phyloP scores from a whole-genome alignment of 225 moss, liverwort and hornwort species.

The Takakia lepidozioides region DNA sequence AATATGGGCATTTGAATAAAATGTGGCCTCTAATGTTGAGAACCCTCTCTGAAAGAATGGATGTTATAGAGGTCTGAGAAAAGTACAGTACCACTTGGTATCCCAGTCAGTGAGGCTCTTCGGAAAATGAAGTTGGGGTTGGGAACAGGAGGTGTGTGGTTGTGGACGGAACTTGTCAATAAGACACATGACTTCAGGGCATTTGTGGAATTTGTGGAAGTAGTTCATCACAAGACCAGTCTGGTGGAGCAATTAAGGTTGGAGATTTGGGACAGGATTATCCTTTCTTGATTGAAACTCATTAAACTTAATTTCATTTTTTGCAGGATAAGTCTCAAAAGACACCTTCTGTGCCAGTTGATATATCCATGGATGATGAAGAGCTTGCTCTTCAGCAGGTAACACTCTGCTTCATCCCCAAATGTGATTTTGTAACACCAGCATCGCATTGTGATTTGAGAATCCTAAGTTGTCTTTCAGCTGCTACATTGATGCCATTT shows the following conservation, averaged over 20 bases:
- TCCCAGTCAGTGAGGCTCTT: no score
- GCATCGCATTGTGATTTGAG: neutral
- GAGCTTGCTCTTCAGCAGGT: slow-evolving; percentile 52
- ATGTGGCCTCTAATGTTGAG: neutral
- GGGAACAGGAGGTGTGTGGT: neutral
- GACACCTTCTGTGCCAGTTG: slow-evolving; percentile 4
- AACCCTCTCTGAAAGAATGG: no score
- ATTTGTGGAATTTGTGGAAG: no score
- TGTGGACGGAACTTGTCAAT: neutral
- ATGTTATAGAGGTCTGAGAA: no score
- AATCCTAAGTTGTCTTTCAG: neutral
- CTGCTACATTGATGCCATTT: neutral
- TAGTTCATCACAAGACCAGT: no score
- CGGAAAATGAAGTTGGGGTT: no score
- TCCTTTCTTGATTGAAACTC: neutral
- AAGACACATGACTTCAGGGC: neutral
- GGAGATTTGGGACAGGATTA: neutral
- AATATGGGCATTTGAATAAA: no score
- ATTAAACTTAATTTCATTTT: neutral
- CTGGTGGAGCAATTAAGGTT: neutral
- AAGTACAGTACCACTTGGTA: no score
- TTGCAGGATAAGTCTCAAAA: slow-evolving; percentile 8
- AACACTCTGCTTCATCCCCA: no score
- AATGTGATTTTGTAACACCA: no score
- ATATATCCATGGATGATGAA: slow-evolving; percentile 32